Conservation (phyloP, 2,329 filamentous ascomycete species). For the Aspergillus japonicus region DNA sequence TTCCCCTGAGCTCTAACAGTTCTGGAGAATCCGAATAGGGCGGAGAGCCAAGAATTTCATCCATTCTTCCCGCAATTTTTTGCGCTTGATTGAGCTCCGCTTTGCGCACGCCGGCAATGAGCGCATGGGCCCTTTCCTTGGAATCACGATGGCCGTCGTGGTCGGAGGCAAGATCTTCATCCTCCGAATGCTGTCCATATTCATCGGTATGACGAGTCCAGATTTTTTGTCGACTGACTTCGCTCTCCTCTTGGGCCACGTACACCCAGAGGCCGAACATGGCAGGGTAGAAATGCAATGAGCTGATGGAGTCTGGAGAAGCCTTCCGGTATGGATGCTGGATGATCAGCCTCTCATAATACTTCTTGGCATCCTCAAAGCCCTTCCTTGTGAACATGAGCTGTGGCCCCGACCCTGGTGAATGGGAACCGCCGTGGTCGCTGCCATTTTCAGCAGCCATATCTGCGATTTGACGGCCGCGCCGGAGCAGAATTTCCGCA, state of each 20-base stretch:
- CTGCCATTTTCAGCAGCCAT: slow-evolving; percentile 5
- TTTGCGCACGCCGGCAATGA: slow-evolving; percentile 41
- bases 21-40: slow-evolving; percentile 69
- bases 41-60: slow-evolving; percentile 65
- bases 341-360: slow-evolving; percentile 75
- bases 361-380: slow-evolving; percentile 61
- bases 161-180: slow-evolving; percentile 30
- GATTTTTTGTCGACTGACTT: slow-evolving; percentile 43
- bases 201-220: slow-evolving; percentile 25
- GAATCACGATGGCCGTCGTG: slow-evolving; percentile 21
- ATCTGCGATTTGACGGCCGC: slow-evolving; percentile 30
- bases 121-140: slow-evolving; percentile 36
- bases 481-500: slow-evolving; percentile 75
- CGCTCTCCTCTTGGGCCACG: slow-evolving; percentile 63
- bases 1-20: slow-evolving; percentile 69
- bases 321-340: slow-evolving; percentile 70
- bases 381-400: slow-evolving; percentile 48
- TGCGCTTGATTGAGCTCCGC: slow-evolving; percentile 60
- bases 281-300: slow-evolving; percentile 76
- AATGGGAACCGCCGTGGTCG: slow-evolving; percentile 1
- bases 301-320: slow-evolving; percentile 59
- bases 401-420: slow-evolving; percentile 8
- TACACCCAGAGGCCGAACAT: slow-evolving; percentile 81
- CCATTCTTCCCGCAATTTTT: slow-evolving; percentile 67
- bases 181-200: slow-evolving; percentile 31